A percentile compares a stretch with the other conserved stretches of the same genome.
These are phyloP conservation scores for Psidium friedrichsthalianum DNA, from an alignment of 345 rosid species.

Conservation along the genomic window DNA sequence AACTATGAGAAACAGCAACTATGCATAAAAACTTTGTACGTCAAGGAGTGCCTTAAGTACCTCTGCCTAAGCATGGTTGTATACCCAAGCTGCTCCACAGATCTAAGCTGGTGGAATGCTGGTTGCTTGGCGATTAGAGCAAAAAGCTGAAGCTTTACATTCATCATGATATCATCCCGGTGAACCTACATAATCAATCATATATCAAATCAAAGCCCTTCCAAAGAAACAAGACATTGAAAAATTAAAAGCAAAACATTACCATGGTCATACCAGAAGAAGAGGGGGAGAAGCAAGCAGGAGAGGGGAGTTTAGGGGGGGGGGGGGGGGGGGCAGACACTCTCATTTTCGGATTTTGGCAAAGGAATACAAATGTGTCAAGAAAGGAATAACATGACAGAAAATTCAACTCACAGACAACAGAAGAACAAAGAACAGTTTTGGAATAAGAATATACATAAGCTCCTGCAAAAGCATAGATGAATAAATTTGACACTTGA, in stretches of 20 bases:
- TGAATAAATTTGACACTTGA: background rate
- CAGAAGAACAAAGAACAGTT: background rate
- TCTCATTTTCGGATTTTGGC: background rate
- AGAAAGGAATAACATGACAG: background rate
- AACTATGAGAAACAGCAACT: background rate
- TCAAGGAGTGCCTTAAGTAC: slow-evolving; percentile 10
- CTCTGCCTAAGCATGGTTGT: slow-evolving; percentile 59
- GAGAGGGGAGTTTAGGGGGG: too few relatives aligned
- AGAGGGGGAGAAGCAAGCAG: background rate
- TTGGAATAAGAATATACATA: background rate
- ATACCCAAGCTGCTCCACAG: slow-evolving; percentile 93
- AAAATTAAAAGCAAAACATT: background rate
- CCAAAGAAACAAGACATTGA: background rate
- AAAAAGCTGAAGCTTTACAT: slow-evolving; percentile 75
- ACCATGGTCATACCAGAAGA: background rate
- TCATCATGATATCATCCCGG: slow-evolving; percentile 63
- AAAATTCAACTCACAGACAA: background rate
- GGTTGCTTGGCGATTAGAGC: slow-evolving; percentile 71
- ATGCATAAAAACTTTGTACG: background rate
- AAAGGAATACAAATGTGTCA: background rate
- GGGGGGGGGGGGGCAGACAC: background rate
- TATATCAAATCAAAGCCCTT: background rate
- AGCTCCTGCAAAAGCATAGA: too few relatives aligned
- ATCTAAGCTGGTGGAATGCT: slow-evolving; percentile 93
- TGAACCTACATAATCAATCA: slow-evolving; percentile 38